Conservation (phyloP, 2,329 filamentous ascomycete genomes). For the Aureobasidium sp. region DNA sequence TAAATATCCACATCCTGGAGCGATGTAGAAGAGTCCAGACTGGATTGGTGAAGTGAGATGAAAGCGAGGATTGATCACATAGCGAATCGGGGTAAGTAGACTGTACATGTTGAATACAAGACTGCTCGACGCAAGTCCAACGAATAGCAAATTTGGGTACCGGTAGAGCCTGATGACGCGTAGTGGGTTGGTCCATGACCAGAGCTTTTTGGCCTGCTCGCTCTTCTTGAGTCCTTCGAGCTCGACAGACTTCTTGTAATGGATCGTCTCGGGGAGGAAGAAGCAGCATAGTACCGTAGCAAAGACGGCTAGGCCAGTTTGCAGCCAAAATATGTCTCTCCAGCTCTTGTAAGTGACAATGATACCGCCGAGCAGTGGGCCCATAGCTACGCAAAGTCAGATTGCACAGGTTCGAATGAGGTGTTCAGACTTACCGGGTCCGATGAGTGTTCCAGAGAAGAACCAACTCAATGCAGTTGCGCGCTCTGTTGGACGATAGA, state of each 20-base stretch:
- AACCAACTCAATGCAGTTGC: slow-evolving; percentile 71
- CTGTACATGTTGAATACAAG: slow-evolving; percentile 74
- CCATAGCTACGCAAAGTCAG: slow-evolving; percentile 42
- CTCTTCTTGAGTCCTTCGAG: slow-evolving; percentile 47
- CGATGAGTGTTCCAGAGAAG: slow-evolving; percentile 62
- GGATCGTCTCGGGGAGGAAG: slow-evolving; percentile 66
- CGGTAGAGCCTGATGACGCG: slow-evolving; percentile 57
- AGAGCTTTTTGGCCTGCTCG: slow-evolving; percentile 49
- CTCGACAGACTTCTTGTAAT: slow-evolving; percentile 56
- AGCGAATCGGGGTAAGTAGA: slow-evolving; percentile 61
- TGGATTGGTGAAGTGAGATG: slow-evolving; percentile 59
- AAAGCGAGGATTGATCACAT: slow-evolving; percentile 69
- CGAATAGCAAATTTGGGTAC: slow-evolving; percentile 62
- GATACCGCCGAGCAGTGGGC: slow-evolving; percentile 65
- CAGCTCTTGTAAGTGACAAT: slow-evolving; percentile 69
- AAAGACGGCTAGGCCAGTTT: slow-evolving; percentile 58
- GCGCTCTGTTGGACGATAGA: slow-evolving; percentile 53
- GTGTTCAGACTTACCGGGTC: slow-evolving; percentile 38
- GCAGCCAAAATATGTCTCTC: slow-evolving; percentile 72
- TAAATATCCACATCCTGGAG: slow-evolving; percentile 64
- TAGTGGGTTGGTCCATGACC: slow-evolving; percentile 60
- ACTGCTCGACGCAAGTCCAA: slow-evolving; percentile 51
- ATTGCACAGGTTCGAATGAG: neutral
- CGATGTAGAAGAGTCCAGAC: slow-evolving; percentile 66
- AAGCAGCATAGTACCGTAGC: slow-evolving; percentile 56